Conservation (phyloP, 2,329 filamentous ascomycete genomes). For the Colletotrichum kahawae region DNA sequence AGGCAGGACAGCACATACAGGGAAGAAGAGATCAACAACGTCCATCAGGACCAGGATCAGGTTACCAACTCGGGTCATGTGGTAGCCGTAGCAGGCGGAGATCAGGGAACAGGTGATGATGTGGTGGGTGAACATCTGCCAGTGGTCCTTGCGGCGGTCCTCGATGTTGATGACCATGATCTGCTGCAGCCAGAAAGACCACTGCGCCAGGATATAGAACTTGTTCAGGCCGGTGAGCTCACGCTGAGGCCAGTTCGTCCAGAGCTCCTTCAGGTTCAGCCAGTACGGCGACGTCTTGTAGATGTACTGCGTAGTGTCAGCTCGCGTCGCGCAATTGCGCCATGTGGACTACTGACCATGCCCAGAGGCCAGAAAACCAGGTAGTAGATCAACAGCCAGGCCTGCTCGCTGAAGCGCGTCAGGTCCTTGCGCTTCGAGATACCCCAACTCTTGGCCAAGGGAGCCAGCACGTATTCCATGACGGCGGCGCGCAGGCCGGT, state of each 20-base stretch:
- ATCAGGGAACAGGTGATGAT: conserved; percentile 86
- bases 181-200: conserved; percentile 93
- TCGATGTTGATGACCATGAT: conserved; percentile 95
- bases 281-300: conserved; percentile 80
- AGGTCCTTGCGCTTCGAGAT: conserved; percentile 78
- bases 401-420: conserved; percentile 91
- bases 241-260: conserved; percentile 83
- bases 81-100: conserved; percentile 82
- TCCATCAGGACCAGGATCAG: conserved; percentile 94
- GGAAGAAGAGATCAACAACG: conserved; percentile 85
- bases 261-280: conserved; percentile 77
- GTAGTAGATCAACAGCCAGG: conserved; percentile 89
- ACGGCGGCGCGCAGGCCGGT: conserved; percentile 82
- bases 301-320: conserved; percentile 67
- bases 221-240: conserved; percentile 79
- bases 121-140: conserved; percentile 96
- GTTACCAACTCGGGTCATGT: conserved; percentile 86
- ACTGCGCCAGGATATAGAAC: conserved; percentile 87
- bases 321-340: neutral
- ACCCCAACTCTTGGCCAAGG: conserved; percentile 74
- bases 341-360: conserved; percentile 65
- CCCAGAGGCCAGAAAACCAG: conserved; percentile 81
- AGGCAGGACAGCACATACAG: conserved; percentile 58
- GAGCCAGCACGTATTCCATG: conserved; percentile 88
- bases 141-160: conserved; percentile 91